A percentile compares a stretch with the other conserved stretches of the same genome.
Conservation (phyloP, 202 grass and related monocot genomes). For the Eragrostis tef region DNA sequence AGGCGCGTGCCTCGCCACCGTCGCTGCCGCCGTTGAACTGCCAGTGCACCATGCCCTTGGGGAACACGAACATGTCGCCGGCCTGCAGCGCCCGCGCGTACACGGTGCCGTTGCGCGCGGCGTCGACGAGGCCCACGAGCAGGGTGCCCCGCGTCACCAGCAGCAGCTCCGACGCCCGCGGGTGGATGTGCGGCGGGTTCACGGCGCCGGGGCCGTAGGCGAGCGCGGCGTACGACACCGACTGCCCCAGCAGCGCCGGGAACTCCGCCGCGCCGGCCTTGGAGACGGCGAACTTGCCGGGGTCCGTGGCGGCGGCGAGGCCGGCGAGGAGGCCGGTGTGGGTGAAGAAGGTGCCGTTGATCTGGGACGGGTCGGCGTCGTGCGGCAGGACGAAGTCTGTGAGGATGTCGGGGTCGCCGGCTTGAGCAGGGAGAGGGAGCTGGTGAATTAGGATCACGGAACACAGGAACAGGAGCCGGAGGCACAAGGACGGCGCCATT, state of each 20-base stretch:
- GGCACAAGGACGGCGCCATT: not conserved
- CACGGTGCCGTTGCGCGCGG: constrained; percentile 28
- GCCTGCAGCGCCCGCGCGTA: constrained; percentile 36
- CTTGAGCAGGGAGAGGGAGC: not conserved
- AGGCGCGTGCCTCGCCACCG: not conserved
- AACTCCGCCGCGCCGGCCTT: constrained; percentile 49
- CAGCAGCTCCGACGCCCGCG: constrained; percentile 53
- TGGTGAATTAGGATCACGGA: not conserved
- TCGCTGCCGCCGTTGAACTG: constrained; percentile 39
- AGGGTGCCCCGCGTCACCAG: constrained; percentile 37
- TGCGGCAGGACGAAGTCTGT: constrained; percentile 38
- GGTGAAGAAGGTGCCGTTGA: constrained; percentile 50
- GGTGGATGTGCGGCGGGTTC: constrained; percentile 67
- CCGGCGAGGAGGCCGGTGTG: not conserved
- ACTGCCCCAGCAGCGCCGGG: constrained; percentile 51
- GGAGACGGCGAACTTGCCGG: constrained; percentile 16
- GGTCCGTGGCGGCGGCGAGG: not conserved
- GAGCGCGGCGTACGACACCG: constrained; percentile 47
- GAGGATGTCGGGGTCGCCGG: constrained; percentile 51
- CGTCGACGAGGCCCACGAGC: constrained; percentile 43
- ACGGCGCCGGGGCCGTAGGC: constrained; percentile 46
- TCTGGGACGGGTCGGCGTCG: not conserved
- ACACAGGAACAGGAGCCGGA: not conserved
- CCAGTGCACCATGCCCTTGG: constrained; percentile 58
- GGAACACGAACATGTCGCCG: constrained; percentile 58